Evolutionary conservation across 1,139 yeast species (phyloP), one percentile per base, ranked within the genome.

Genomic region (Pichia sp.): DNA sequence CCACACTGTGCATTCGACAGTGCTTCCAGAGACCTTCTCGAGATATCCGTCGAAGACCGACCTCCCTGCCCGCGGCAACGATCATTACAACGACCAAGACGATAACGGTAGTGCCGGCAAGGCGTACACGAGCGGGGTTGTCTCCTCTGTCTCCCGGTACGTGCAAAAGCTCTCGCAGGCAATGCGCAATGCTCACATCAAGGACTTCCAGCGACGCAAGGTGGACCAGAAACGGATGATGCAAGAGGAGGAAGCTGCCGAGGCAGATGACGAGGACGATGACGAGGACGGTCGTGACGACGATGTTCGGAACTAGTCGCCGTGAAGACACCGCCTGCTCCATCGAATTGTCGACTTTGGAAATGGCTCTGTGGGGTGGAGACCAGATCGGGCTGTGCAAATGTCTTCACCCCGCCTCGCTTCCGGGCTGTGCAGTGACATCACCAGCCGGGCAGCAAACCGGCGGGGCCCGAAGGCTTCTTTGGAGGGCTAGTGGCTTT

Each of bases 121-220:
- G 2, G 48, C 34, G 8, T 23, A 41, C 21, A 41, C 44, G 3
- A 44, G n/a, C 25, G 52, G 53, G 5, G 30, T 31, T 10, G 13
- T 45, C 3, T 45, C 49, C 1, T 23, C 53, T 2, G 23, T 54
- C 6, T 37, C 43, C 5, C 42, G 58, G 3, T 58, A 56, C 23
- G 25, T 52, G 10, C 28, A 68, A 44, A 72, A 75, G 36, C 71
- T 88, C 21, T 75, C 86, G n/a, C 78, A 76, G 50, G 79, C 81
- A 1, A 74, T 90, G 60, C 84, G 85, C 28, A 77, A 76, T 64
- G 97, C 97, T 0, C 97, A 90, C 64, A 83, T 89, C 39, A 85
- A 85, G 62, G 97, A 90, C 71, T 90, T 90, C 74, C 96, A 89
- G 69, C 76, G 95, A 58, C 72, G 83, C 51, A 78, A 74, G 36